Percentiles rank a stretch among this genome's conserved stretches.
Evolutionary conservation across 2,329 filamentous ascomycete genomes (phyloP).

Genomic region (Mollisiaceae sp.): DNA sequence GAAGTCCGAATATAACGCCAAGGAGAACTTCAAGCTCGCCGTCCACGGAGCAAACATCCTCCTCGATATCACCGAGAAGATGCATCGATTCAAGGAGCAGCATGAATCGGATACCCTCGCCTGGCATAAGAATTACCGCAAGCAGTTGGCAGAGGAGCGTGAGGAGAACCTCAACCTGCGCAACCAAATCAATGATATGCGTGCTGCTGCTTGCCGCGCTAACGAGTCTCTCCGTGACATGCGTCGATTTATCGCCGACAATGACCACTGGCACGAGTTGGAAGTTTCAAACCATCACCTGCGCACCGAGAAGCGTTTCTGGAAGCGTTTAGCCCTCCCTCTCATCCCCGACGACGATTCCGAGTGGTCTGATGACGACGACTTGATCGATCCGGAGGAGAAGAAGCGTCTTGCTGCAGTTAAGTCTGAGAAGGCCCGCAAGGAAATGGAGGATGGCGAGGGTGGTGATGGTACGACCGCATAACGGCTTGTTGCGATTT

Average conservation of each 20-base stretch:
- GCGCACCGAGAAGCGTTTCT: slow-evolving; percentile 66
- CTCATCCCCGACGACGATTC: slow-evolving; percentile 63
- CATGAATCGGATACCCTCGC: slow-evolving; percentile 65
- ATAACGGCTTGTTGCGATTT: not conserved
- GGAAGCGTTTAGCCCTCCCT: slow-evolving; percentile 70
- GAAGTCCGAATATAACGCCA: slow-evolving; percentile 62
- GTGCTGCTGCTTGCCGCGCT: slow-evolving; percentile 61
- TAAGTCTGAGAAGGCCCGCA: slow-evolving; percentile 36
- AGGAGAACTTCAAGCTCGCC: slow-evolving; percentile 62
- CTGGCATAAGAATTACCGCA: slow-evolving; percentile 70
- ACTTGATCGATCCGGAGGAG: slow-evolving; percentile 64
- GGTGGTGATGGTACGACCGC: slow-evolving; percentile 18
- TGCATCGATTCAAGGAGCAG: slow-evolving; percentile 69
- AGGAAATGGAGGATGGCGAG: slow-evolving; percentile 28
- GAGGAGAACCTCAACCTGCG: slow-evolving; percentile 67
- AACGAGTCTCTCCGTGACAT: slow-evolving; percentile 64
- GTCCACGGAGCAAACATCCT: slow-evolving; percentile 62
- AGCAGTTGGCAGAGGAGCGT: slow-evolving; percentile 68
- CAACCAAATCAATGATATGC: slow-evolving; percentile 71
- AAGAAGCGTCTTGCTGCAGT: slow-evolving; percentile 52
- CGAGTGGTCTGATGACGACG: slow-evolving; percentile 66
- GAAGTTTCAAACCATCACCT: slow-evolving; percentile 57
- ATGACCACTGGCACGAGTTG: slow-evolving; percentile 58
- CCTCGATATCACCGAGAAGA: slow-evolving; percentile 63
- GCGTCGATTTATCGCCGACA: slow-evolving; percentile 60